phyloP scores from a whole-genome alignment of 257 asterid species.

The Handroanthus guayacan region DNA sequence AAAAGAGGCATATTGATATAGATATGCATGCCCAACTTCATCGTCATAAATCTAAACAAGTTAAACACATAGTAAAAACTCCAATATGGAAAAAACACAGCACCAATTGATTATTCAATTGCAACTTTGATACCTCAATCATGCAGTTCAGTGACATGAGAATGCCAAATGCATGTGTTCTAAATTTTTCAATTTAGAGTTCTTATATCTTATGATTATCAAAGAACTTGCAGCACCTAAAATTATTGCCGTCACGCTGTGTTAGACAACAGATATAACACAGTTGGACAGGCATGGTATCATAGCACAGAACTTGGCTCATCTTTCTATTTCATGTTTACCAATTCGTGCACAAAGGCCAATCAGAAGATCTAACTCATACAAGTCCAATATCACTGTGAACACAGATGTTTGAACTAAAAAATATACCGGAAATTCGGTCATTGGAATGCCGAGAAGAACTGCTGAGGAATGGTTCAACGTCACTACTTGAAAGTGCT shows the following conservation, averaged over 20 bases:
- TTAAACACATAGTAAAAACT: too few relatives aligned
- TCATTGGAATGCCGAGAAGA: slow-evolving; percentile 53
- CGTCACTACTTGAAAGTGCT: slow-evolving; percentile 82
- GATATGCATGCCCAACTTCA: too few relatives aligned
- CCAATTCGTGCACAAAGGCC: slow-evolving; percentile 25
- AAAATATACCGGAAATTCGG: slow-evolving; percentile 72
- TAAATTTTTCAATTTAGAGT: not conserved
- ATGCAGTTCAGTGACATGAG: too few relatives aligned
- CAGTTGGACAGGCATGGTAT: slow-evolving; percentile 17
- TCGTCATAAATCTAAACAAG: too few relatives aligned
- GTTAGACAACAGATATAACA: slow-evolving; percentile 6
- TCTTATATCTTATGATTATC: not conserved
- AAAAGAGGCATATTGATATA: too few relatives aligned
- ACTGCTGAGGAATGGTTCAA: slow-evolving; percentile 69
- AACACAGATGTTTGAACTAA: slow-evolving; percentile 31
- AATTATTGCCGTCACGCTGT: not conserved
- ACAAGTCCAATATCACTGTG: slow-evolving; percentile 23
- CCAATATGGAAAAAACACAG: too few relatives aligned
- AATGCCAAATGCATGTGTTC: not conserved
- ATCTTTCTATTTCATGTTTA: slow-evolving; percentile 9
- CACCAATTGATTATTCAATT: too few relatives aligned
- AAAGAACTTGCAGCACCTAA: slow-evolving; percentile 1
- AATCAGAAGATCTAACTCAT: slow-evolving; percentile 12
- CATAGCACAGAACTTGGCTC: not conserved
- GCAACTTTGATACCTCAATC: too few relatives aligned